Conservation (phyloP, 192 early-diverging fungal genomes). For the Backusella liffmaniae region DNA sequence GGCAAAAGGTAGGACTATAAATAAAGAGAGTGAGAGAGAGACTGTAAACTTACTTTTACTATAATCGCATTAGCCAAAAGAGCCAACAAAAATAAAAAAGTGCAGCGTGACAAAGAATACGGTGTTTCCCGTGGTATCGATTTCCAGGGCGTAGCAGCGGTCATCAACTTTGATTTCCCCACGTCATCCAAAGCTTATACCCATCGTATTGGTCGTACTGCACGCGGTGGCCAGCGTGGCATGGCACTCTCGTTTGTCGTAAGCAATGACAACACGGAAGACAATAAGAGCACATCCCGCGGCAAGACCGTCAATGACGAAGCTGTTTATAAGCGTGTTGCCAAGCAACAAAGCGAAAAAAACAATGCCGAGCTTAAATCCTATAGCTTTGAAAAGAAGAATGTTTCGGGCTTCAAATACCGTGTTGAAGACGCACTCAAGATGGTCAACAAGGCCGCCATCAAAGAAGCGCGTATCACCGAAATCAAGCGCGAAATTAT, state of each 20-base stretch:
- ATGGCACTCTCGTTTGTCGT: constrained; percentile 88
- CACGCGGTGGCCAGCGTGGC: constrained; percentile 85
- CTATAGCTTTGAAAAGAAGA: constrained; percentile 87
- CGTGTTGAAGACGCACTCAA: constrained; percentile 84
- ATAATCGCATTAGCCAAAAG: background rate
- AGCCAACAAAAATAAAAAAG: constrained; percentile 44
- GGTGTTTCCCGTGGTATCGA: constrained; percentile 96
- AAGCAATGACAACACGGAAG: constrained; percentile 43
- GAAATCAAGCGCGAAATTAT: constrained; percentile 95
- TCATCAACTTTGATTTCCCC: constrained; percentile 99
- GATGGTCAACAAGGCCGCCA: constrained; percentile 67
- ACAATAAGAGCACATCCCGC: constrained; percentile 30
- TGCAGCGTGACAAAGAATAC: constrained; percentile 79
- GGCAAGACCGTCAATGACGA: constrained; percentile 56
- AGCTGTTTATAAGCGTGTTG: constrained; percentile 70
- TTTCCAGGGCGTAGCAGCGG: constrained; percentile 88
- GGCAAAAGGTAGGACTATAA: constrained; percentile 23
- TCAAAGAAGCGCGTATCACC: constrained; percentile 91
- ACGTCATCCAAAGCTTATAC: constrained; percentile 79
- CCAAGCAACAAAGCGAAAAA: constrained; percentile 57
- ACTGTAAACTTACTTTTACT: background rate
- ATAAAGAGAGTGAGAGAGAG: background rate
- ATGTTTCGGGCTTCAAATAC: constrained; percentile 91
- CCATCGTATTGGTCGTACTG: constrained; percentile 95
- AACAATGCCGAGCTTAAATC: constrained; percentile 59